Conservation (phyloP, 768 basidiomycete genomes). For the Fistulinella prunicolor region DNA sequence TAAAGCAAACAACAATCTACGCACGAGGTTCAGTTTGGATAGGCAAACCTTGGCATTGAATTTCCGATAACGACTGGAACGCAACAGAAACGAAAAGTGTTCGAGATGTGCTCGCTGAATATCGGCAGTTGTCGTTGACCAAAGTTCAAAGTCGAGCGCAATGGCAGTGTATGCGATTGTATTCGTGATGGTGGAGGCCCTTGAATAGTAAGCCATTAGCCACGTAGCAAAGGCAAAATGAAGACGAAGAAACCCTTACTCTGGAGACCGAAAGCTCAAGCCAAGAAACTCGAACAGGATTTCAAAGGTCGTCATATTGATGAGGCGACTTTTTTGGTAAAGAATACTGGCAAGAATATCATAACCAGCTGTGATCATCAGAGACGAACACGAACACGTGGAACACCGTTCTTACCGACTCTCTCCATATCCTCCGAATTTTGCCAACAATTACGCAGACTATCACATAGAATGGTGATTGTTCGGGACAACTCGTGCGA, state of each 20-base stretch:
- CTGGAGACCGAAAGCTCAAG: conserved; percentile 75
- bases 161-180: conserved; percentile 77
- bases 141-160: conserved; percentile 88
- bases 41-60: conserved; percentile 80
- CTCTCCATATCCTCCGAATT: conserved; percentile 95
- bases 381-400: background rate
- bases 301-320: conserved; percentile 81
- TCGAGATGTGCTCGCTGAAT: conserved; percentile 79
- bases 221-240: background rate
- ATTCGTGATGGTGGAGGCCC: conserved; percentile 81
- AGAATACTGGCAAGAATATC: conserved; percentile 79
- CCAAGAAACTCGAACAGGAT: conserved; percentile 85
- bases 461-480: conserved; percentile 69
- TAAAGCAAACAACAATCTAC: conserved; percentile 76
- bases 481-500: conserved; percentile 75
- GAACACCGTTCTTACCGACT: conserved; percentile 54
- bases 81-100: conserved; percentile 75
- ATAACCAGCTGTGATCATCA: conserved; percentile 66
- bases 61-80: conserved; percentile 65
- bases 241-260: conserved; percentile 45
- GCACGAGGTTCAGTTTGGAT: conserved; percentile 65
- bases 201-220: conserved; percentile 29
- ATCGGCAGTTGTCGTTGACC: conserved; percentile 68
- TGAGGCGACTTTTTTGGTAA: conserved; percentile 62
- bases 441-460: conserved; percentile 82